Base-by-base conservation (phyloP, 441 rosid species). In the Euphorbia celastroides region DNA sequence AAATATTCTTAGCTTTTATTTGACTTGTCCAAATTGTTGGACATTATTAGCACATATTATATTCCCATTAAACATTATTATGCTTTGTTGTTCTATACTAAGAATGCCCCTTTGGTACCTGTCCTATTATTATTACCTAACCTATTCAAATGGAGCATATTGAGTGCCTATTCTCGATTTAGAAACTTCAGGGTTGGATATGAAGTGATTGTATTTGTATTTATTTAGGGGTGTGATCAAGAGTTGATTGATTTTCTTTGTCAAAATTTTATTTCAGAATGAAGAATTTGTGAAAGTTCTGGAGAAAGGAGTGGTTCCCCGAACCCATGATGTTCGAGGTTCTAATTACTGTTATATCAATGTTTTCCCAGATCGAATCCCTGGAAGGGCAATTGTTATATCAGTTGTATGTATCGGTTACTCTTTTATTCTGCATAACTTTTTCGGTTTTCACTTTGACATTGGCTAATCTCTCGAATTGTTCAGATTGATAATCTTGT, bases 401-500 rank as follows among this genome's bases (percentile, higher is more conserved):
- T 89, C 96, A 36, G 97, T 89, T 71, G 99, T 89, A 88, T 23
- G 86, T 77, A 69, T 66, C 76, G 42, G 30, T 32, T 25, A 36
- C 52, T 59, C 62, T 27, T 27, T 46, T 11, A 8, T 10, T 73
- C 27, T 30, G n/a, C 65, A 42, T 0, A 13, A 51, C 36, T 32
- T 20, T 56, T n/a, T n/a, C n/a, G n/a, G 64, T 46, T 20, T 34
- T 6, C n/a, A 30, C 31, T 28, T 71, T 25, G 7, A 68, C 31
- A 17, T 57, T 46, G 2, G 25, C 48, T 72, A 25, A 74, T 41
- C 63, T 76, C 27, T 16, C 16, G 0, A 65, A 27, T 72, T 52
- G 34, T 72, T 81, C 83, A 89, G 96, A 89, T 89, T 56, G 98
- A 94, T 77, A 89, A 94, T 76, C 88, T 94, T 5, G 86, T 92